Base-by-base conservation (phyloP, 306 rosid species). In the Abrus pulchellus region DNA sequence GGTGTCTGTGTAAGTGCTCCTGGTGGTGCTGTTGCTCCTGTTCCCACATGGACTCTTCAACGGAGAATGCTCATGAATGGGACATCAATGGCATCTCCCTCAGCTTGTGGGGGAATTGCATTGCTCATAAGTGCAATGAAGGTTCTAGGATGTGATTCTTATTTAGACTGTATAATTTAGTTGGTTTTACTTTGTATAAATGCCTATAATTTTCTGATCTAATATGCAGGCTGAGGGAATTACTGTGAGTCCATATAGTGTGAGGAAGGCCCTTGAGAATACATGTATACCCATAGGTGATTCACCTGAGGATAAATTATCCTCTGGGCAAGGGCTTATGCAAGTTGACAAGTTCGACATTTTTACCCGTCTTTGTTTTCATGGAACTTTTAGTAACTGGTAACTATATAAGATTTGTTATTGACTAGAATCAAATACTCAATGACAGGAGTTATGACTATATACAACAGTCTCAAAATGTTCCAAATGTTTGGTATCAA, bases 21-120 rank as follows among this genome's bases (percentile, higher is more conserved):
- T 55, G 99, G 99, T 56, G 95, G 93, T 9, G 99, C 99, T 85
- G 90, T 95, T 77, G 98, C 99, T 82, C 96, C 99, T 59, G 98
- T 95, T 80, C 98, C 99, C 67, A 91, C 94, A 1, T 95, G 99
- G 99, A 95, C 99, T 77, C 98, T 95, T 75, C 99, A 95, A 81
- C 83, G 91, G 44, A 96, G 99, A 29, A 95, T 93, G 98, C 97
- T 95, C 67, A 95, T 95, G 99, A 95, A 95, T 77, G 99, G 99
- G 82, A 95, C 99, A 28, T 95, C 99, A 85, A 95, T 95, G 99
- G 79, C 99, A 57, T 95, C 99, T 60, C 99, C 99, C 67, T 91
- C 97, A 84, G 99, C 99, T n/a, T 93, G 97, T 86, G 99, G 99
- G 9, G 98, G 99, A 80, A 89, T 91, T 77, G 98, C 99, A 44